A percentile compares a stretch with the other conserved stretches of the same genome.
Conservation (phyloP, 176 grass and related monocot genomes). For the Oryza coarctata region DNA sequence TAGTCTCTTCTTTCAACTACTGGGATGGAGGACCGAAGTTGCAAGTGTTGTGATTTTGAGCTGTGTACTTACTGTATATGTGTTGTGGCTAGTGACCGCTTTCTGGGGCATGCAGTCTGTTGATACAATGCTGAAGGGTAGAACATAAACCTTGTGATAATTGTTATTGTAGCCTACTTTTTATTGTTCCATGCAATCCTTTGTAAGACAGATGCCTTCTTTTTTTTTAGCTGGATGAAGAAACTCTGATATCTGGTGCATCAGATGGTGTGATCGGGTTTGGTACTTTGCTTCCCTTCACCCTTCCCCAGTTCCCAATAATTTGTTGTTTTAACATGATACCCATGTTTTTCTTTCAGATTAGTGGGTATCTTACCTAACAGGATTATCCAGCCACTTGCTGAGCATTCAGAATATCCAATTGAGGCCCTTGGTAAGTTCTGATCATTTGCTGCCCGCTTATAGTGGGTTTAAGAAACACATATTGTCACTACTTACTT, state of each 20-base stretch:
- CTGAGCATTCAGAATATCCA: constrained; percentile 94
- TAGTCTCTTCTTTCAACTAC: constrained; percentile 12
- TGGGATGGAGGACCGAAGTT: background rate
- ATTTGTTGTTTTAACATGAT: background rate
- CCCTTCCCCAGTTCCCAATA: background rate
- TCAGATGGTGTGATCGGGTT: constrained; percentile 92
- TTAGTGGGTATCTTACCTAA: constrained; percentile 89
- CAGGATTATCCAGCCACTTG: constrained; percentile 87
- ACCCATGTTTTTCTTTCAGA: constrained; percentile 38
- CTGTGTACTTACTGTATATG: constrained; percentile 16
- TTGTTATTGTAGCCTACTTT: background rate
- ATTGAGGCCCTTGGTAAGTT: constrained; percentile 80
- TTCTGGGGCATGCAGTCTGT: constrained; percentile 88
- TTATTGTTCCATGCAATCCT: background rate
- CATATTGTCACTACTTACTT: background rate
- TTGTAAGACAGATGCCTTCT: background rate
- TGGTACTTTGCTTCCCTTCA: constrained; percentile 12
- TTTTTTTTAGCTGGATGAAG: constrained; percentile 80
- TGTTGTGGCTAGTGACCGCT: constrained; percentile 74
- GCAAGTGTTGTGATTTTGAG: background rate
- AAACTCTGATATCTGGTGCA: constrained; percentile 84
- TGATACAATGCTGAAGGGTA: constrained; percentile 90
- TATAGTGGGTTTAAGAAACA: background rate
- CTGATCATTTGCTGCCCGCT: background rate
- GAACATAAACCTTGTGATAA: constrained; percentile 14